Conservation (phyloP, 2,329 filamentous ascomycete species). For the Atkinsonella hypoxylon region DNA sequence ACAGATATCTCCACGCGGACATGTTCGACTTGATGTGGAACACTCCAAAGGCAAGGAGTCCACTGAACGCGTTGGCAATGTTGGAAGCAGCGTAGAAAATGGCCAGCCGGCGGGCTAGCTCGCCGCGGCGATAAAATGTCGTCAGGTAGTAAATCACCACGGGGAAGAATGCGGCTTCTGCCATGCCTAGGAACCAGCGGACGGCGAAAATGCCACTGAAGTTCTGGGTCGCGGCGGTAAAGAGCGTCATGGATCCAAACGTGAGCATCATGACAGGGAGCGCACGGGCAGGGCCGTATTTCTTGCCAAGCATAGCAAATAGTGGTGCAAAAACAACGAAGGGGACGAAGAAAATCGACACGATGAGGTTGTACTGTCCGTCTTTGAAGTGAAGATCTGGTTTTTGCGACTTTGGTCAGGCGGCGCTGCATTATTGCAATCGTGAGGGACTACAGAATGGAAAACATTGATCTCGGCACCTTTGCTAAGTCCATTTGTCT, state of each 20-base stretch:
- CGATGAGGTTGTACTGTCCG: conserved; percentile 57
- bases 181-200: conserved; percentile 39
- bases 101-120: conserved; percentile 35
- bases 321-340: conserved; percentile 58
- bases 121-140: conserved; percentile 37
- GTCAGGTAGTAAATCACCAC: conserved; percentile 41
- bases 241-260: conserved; percentile 56
- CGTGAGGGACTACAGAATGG: not conserved
- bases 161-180: conserved; percentile 43
- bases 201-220: conserved; percentile 39
- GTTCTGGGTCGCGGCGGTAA: conserved; percentile 37
- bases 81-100: conserved; percentile 67
- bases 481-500: conserved; percentile 35
- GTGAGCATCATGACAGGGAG: conserved; percentile 61
- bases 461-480: conserved; percentile 8
- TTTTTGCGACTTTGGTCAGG: not conserved
- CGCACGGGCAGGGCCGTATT: conserved; percentile 52
- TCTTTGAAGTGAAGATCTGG: conserved; percentile 38
- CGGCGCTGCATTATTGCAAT: conserved; percentile 12
- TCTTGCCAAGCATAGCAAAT: conserved; percentile 53
- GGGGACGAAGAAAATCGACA: conserved; percentile 65
- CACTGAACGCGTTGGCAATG: conserved; percentile 50
- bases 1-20: conserved; percentile 36
- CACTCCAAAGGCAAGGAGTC: conserved; percentile 34
- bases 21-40: conserved; percentile 33